Base-by-base conservation (phyloP, 495 filamentous ascomycete genomes). In the Achaetomiella virescens region DNA sequence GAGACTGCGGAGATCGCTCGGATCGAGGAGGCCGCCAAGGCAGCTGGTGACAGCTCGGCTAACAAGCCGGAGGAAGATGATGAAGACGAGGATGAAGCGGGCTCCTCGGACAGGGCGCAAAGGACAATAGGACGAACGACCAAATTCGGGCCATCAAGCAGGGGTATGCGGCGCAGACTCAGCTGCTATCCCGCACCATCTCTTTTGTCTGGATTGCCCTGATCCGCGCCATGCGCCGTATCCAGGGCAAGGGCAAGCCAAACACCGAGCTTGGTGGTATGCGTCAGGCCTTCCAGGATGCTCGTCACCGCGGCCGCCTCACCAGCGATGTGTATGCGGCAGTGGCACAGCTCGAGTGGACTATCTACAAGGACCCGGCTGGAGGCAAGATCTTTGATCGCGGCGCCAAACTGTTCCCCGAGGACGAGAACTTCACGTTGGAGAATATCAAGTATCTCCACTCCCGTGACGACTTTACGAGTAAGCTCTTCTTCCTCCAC, bases 381-480 rank as follows among this genome's bases (percentile, higher is more conserved):
- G 92, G 90, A 6, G 87, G 86, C 29, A 95, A 89, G 70, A 97
- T 98, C 52, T 97, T 96, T 66, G 95, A 98, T 59, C 83, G 91
- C 27, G 93, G 95, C 36, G 83, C 91, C 44, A 92, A 88, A 61
- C 76, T 98, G 2, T 97, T 96, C 66, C 90, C 91, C 0, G 86
- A 93, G 18, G 91, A 97, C 62, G 92, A 95, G 65, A 76, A 82
- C 48, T 97, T 96, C 71, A 86, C 91, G 8, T 77, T 97, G 36
- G 91, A 96, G 66, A 96, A 97, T 64, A 73, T 97, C 64, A 97
- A 96, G 72, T 91, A 96, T 73, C 77, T 97, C 45, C 84, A 97
- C 54, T 83, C 87, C 21, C 86, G 87, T 61, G 92, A 95, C 57
- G 93, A 98, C 70, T 84, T 89, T 46, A 96, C 88, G 42, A 97